phyloP scores from a whole-genome alignment of 2,329 filamentous ascomycete species.

The Fusarium sp. region DNA sequence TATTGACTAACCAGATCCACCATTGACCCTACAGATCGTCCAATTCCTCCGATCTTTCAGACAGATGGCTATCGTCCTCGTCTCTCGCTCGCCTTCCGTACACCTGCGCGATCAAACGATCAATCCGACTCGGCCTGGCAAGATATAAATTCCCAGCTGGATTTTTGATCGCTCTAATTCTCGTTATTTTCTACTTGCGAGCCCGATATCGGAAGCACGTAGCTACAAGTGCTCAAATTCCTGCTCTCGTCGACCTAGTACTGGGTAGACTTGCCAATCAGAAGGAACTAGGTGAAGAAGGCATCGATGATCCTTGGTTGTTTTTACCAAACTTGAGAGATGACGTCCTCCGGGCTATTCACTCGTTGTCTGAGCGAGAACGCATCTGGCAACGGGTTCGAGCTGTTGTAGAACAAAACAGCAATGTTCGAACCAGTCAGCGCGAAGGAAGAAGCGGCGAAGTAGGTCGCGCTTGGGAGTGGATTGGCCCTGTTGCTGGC shows the following conservation, averaged over 20 bases:
- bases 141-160: constrained; percentile 88
- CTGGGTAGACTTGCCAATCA: constrained; percentile 85
- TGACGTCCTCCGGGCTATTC: constrained; percentile 85
- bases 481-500: constrained; percentile 69
- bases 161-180: constrained; percentile 64
- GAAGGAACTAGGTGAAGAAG: constrained; percentile 79
- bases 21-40: constrained; percentile 76
- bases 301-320: constrained; percentile 79
- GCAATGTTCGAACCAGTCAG: constrained; percentile 84
- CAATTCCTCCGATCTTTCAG: constrained; percentile 70
- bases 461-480: constrained; percentile 75
- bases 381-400: constrained; percentile 86
- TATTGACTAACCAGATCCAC: constrained; percentile 87
- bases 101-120: constrained; percentile 81
- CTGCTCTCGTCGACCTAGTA: constrained; percentile 83
- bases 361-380: constrained; percentile 79
- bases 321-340: constrained; percentile 90
- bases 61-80: constrained; percentile 78
- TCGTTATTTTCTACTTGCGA: constrained; percentile 70
- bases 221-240: constrained; percentile 77
- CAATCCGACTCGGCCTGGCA: constrained; percentile 82
- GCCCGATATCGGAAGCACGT: constrained; percentile 70
- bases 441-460: constrained; percentile 74
- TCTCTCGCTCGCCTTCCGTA: constrained; percentile 93
- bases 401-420: constrained; percentile 89